These are phyloP conservation scores for Solanum chacoense DNA, from an alignment of 305 asterid species.

Conservation along the genomic window DNA sequence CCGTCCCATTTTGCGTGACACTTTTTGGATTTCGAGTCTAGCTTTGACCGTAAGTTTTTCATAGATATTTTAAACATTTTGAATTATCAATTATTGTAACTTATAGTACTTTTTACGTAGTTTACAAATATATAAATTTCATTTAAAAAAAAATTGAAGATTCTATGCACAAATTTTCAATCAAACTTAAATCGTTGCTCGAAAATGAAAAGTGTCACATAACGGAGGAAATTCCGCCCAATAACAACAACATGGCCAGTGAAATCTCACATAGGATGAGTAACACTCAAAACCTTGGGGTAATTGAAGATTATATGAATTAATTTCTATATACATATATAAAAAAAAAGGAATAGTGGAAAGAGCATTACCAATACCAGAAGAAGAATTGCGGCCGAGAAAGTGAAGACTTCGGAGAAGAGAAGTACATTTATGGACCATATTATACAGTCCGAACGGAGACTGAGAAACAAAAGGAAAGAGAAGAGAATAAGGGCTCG, in stretches of 20 bases:
- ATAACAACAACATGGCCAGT: neutral
- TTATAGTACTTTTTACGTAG: too few relatives aligned
- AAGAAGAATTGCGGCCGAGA: neutral
- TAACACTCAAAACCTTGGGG: neutral
- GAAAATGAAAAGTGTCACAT: too few relatives aligned
- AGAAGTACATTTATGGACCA: neutral
- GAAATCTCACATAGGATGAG: neutral
- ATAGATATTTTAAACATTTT: too few relatives aligned
- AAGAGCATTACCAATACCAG: neutral
- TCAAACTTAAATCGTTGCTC: too few relatives aligned
- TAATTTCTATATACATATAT: too few relatives aligned
- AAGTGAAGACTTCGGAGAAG: neutral
- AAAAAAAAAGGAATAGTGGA: neutral
- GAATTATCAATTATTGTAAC: too few relatives aligned
- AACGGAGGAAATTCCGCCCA: neutral
- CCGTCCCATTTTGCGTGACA: fast-evolving
- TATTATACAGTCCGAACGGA: neutral
- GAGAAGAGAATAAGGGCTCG: neutral
- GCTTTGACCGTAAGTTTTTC: too few relatives aligned
- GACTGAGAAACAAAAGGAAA: neutral
- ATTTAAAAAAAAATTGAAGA: too few relatives aligned
- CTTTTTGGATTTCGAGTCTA: neutral
- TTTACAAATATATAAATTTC: too few relatives aligned
- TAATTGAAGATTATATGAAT: neutral
- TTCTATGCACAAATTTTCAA: too few relatives aligned